These are phyloP conservation scores for Whalleya microplaca DNA, from an alignment of 2,329 filamentous ascomycete species.

Conservation along the genomic window DNA sequence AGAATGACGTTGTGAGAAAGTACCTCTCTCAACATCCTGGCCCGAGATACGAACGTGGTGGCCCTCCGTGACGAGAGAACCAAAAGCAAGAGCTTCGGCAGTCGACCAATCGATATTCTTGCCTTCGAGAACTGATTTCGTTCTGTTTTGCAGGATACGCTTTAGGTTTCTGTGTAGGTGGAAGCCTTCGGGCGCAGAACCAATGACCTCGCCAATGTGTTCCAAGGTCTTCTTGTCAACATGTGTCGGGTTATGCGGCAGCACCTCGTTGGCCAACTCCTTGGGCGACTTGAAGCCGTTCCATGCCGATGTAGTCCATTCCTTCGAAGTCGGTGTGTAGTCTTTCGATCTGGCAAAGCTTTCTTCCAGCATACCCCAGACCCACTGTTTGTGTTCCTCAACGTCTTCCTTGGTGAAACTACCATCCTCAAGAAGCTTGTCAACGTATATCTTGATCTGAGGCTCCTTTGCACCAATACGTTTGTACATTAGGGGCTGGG, in stretches of 20 bases:
- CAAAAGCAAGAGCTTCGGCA: constrained; percentile 93
- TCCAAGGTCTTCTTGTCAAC: constrained; percentile 74
- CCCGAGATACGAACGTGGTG: constrained; percentile 97
- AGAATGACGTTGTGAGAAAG: constrained; percentile 96
- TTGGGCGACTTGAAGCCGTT: constrained; percentile 99
- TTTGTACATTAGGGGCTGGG: constrained; percentile 99
- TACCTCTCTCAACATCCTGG: constrained; percentile 98
- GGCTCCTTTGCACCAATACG: constrained; percentile 83
- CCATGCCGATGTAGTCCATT: constrained; percentile 99
- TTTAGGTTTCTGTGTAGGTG: constrained; percentile 92
- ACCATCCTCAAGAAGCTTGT: constrained; percentile 87
- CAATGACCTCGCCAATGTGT: constrained; percentile 82
- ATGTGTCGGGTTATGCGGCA: constrained; percentile 88
- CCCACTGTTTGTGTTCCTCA: constrained; percentile 99
- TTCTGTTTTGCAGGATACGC: constrained; percentile 86
- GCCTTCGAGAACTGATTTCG: constrained; percentile 90
- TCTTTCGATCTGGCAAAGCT: constrained; percentile 98
- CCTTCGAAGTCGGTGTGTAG: constrained; percentile 93
- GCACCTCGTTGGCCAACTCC: constrained; percentile 90
- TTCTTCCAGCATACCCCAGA: constrained; percentile 98
- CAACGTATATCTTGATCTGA: constrained; percentile 87
- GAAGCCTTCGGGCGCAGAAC: constrained; percentile 81
- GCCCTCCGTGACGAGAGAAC: constrained; percentile 86
- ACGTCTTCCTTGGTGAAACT: constrained; percentile 98
- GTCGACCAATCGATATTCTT: constrained; percentile 98